These are phyloP conservation scores for Croton setiger DNA, from an alignment of 441 rosid genomes.

Conservation along the genomic window DNA sequence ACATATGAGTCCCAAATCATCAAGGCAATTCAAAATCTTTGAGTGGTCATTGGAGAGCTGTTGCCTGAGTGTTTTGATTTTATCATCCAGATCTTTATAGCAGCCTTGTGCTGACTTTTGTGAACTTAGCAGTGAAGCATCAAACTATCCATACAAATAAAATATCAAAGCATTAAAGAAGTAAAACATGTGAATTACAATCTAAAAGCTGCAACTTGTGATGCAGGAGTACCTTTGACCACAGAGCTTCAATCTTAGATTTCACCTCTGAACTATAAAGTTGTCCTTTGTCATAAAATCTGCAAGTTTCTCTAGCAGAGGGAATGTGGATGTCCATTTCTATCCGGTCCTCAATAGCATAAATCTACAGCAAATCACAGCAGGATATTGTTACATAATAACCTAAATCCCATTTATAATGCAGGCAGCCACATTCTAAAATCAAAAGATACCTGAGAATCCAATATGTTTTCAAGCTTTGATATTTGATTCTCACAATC, in stretches of 20 bases:
- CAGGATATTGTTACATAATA: constrained; percentile 9
- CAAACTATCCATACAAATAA: constrained; percentile 49
- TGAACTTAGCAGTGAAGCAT: constrained; percentile 41
- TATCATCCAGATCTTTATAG: constrained; percentile 46
- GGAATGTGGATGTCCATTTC: constrained; percentile 50
- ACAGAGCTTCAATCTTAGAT: constrained; percentile 50
- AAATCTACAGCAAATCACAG: constrained; percentile 48
- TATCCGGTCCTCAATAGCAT: constrained; percentile 48
- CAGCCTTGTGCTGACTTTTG: constrained; percentile 38
- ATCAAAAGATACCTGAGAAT: constrained; percentile 59
- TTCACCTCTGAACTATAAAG: constrained; percentile 44
- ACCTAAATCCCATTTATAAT: background rate
- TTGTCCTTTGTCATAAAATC: constrained; percentile 52
- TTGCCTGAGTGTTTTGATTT: constrained; percentile 39
- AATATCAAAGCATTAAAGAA: constrained; percentile 15
- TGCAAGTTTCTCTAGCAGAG: constrained; percentile 50
- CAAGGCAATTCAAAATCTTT: constrained; percentile 78
- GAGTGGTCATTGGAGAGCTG: constrained; percentile 48
- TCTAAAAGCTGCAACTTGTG: constrained; percentile 9
- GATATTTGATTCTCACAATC: constrained; percentile 67
- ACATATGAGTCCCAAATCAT: constrained; percentile 80
- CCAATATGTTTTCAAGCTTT: constrained; percentile 76
- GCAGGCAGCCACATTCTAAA: constrained; percentile 17
- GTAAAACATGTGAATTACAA: constrained; percentile 15
- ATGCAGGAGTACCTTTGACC: constrained; percentile 59